A percentile compares a stretch with the other conserved stretches of the same genome.
Evolutionary conservation across 768 basidiomycete genomes (phyloP).

Genomic region (Pleurotus djamor): DNA sequence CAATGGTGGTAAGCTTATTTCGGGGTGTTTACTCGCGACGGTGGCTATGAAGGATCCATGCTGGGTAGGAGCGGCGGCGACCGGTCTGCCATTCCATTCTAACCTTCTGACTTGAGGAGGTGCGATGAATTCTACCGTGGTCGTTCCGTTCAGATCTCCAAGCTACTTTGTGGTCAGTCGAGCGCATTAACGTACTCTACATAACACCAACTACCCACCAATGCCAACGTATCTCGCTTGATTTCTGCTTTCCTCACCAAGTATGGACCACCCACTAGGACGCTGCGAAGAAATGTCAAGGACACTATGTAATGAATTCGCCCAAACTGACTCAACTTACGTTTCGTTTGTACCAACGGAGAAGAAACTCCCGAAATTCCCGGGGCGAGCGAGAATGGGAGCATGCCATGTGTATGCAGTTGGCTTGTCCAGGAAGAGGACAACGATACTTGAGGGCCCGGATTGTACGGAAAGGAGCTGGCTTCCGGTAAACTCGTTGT

Average conservation of each 20-base stretch:
- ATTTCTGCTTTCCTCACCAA: constrained; percentile 49
- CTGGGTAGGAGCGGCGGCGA: constrained; percentile 20
- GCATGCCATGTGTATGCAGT: constrained; percentile 50
- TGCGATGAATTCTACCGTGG: constrained; percentile 39
- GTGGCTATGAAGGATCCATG: constrained; percentile 27
- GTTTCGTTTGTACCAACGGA: constrained; percentile 42
- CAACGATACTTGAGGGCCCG: constrained; percentile 22
- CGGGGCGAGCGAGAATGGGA: constrained; percentile 35
- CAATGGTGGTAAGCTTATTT: constrained; percentile 30
- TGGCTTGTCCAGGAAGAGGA: constrained; percentile 41
- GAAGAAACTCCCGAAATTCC: constrained; percentile 38
- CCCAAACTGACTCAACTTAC: constrained; percentile 20
- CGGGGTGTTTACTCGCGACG: constrained; percentile 12
- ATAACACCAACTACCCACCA: constrained; percentile 21
- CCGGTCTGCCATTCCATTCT: constrained; percentile 37
- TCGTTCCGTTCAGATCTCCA: constrained; percentile 50
- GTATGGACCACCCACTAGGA: constrained; percentile 52
- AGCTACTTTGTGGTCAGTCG: constrained; percentile 21
- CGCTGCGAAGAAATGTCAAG: constrained; percentile 16
- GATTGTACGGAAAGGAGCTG: constrained; percentile 30
- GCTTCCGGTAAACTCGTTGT: constrained; percentile 29
- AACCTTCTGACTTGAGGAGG: constrained; percentile 30
- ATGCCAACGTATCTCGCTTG: constrained; percentile 25
- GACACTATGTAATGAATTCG: background rate
- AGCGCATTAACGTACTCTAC: background rate